Evolutionary conservation across 106 monocot genomes (phyloP), one percentile per base, ranked within the genome.

Genomic region (Cymbidium sinense): DNA sequence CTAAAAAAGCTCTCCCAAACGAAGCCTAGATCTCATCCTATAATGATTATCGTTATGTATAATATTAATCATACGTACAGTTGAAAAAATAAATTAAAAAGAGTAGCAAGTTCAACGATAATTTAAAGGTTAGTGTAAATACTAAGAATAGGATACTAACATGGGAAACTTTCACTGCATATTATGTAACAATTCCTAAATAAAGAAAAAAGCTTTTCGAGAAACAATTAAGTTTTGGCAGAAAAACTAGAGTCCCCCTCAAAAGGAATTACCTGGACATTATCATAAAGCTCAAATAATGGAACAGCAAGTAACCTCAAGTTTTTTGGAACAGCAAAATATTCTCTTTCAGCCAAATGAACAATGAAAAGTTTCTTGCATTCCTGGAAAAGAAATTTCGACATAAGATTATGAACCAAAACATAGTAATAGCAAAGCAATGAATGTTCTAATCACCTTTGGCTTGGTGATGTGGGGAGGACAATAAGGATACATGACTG

Each of bases 391-490:
- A 43, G 12, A 43, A 12, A 21, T 36, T 2, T 39, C 20, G 39
- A 55, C 0, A 29, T 69, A 70, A 34, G 69, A 50, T 80, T 27
- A 81, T 34, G 75, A 36, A 64, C 39, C 78, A 74, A 84, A 64
- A 27, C 28, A 43, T 34, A 12, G 5, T 1, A 2, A 43, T 31
- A 41, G 43, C 25, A 54, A 78, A 61, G 55, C 71, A 64, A 27
- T 18, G 19, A 69, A 31, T 47, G 34, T 64, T 62, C 20, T 76
- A 74, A 28, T 75, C 76, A 98, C 98, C 85, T 98, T 98, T 28
- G 98, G 94, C 79, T 98, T 98, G 41, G 90, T 92, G 44, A 98
- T 94, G 75, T 98, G 98, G 11, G 98, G 98, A 83, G 98, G 98
- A 77, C 98, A 98, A 77, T 98, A 98, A 9, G 98, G 98, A 79